A percentile compares a stretch with the other conserved stretches of the same genome.
phyloP scores from a whole-genome alignment of 23 red algal genomes.

The Gracilaria vermiculophylla region DNA sequence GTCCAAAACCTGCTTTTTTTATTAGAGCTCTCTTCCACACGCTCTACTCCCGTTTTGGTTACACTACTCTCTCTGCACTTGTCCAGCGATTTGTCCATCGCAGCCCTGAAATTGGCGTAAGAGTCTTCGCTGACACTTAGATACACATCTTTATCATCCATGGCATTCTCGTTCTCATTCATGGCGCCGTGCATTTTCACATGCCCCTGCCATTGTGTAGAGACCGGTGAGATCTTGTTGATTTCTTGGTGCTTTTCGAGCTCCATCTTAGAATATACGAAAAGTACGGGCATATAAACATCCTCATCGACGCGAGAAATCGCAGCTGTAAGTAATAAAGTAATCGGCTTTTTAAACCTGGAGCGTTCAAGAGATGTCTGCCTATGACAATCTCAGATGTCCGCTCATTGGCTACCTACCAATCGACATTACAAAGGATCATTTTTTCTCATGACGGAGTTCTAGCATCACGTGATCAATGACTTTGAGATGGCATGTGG shows the following conservation, averaged over 20 bases:
- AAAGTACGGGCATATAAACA: not conserved
- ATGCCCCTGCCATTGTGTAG: not conserved
- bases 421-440: slow-evolving; percentile 19
- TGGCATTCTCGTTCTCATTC: not conserved
- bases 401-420: not conserved
- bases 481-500: not conserved
- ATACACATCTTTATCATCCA: not conserved
- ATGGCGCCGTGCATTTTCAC: not conserved
- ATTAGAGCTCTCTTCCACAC: not conserved
- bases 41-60: not conserved
- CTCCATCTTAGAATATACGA: not conserved
- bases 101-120: not conserved
- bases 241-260: not conserved
- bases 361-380: not conserved
- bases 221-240: not conserved
- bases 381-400: not conserved
- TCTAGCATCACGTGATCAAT: not conserved
- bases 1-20: slow-evolving; percentile 1
- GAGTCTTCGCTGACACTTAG: not conserved
- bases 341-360: slow-evolving; percentile 1
- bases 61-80: not conserved
- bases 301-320: not conserved
- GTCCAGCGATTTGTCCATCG: not conserved
- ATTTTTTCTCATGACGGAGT: slow-evolving; percentile 10
- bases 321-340: not conserved